Evolutionary conservation across 345 rosid species (phyloP).

Genomic region (Eucalyptus sp.): DNA sequence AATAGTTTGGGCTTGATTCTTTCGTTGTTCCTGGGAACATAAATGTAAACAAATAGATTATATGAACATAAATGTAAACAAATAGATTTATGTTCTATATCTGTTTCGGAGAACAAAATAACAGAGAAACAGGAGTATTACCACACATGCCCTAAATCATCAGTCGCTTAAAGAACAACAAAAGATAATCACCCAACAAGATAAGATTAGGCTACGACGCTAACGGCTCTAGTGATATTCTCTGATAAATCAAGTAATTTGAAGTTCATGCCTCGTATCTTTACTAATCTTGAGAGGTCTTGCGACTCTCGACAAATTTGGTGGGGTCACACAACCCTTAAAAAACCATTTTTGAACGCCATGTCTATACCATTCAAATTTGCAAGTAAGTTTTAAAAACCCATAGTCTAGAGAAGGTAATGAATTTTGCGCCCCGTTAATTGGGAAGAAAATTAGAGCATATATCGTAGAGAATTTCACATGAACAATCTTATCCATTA

Average conservation of each 20-base stretch:
- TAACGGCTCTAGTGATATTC: neutral
- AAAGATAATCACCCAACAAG: neutral
- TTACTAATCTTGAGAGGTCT: neutral
- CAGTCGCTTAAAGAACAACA: neutral
- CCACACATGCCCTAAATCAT: neutral
- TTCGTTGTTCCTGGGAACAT: no score
- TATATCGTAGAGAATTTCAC: neutral
- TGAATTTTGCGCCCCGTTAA: neutral
- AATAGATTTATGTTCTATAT: no score
- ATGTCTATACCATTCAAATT: neutral
- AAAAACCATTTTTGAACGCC: neutral
- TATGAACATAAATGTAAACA: no score
- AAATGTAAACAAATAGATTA: no score
- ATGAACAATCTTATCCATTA: neutral
- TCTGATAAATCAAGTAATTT: neutral
- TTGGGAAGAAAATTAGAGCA: neutral
- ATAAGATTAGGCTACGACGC: neutral
- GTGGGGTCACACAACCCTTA: neutral
- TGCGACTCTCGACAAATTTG: neutral
- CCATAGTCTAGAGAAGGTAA: neutral
- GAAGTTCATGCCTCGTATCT: neutral
- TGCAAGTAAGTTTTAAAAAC: neutral
- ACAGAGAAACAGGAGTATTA: accelerated
- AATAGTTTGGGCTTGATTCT: no score
- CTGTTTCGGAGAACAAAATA: accelerated